Conservation (phyloP, 768 basidiomycete genomes). For the Suillus variegatus region DNA sequence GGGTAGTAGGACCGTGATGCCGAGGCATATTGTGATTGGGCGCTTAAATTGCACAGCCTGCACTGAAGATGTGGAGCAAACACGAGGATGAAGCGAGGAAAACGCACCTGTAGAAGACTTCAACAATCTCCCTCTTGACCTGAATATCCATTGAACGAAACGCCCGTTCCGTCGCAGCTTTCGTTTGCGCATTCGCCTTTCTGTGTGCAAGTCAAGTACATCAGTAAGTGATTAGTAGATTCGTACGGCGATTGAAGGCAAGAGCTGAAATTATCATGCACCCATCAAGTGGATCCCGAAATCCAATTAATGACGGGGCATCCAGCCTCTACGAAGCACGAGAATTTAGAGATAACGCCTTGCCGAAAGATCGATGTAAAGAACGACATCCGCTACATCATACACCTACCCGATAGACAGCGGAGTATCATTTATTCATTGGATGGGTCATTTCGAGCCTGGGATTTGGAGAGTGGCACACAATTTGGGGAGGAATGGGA, state of each 20-base stretch:
- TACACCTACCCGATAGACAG: neutral
- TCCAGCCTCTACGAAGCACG: neutral
- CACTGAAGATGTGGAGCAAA: neutral
- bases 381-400: neutral
- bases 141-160: neutral
- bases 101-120: neutral
- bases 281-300: neutral
- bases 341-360: neutral
- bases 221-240: neutral
- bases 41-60: neutral
- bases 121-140: neutral
- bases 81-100: neutral
- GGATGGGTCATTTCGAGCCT: neutral
- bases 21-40: neutral
- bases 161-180: too few relatives aligned
- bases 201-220: neutral
- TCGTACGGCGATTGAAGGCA: neutral
- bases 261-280: neutral
- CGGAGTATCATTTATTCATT: neutral
- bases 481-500: neutral
- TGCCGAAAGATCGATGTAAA: neutral
- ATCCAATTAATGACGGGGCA: neutral
- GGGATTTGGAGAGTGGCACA: neutral
- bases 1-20: neutral
- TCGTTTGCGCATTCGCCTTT: neutral